Evolutionary conservation across 1,284 basidiomycete genomes (phyloP).

Genomic region (Ustilago loliicola): DNA sequence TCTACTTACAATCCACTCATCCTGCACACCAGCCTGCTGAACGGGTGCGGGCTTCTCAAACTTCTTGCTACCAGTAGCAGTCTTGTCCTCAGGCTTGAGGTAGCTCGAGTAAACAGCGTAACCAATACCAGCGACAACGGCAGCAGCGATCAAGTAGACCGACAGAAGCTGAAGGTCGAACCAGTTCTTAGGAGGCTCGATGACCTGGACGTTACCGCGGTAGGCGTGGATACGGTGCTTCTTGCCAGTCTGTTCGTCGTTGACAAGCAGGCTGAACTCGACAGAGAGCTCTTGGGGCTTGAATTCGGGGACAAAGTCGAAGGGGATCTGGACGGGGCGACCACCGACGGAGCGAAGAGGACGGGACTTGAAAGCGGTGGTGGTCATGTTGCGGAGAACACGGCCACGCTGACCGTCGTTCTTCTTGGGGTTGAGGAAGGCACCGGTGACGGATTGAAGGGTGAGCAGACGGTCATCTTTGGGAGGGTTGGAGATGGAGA

Average conservation of each 20-base stretch:
- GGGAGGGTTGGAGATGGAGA: conserved; percentile 60
- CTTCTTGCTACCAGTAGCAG: conserved; percentile 44
- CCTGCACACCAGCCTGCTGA: conserved; percentile 36
- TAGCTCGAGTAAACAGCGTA: conserved; percentile 55
- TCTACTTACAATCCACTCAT: conserved; percentile 54
- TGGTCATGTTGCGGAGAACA: conserved; percentile 69
- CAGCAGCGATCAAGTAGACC: conserved; percentile 55
- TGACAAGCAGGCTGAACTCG: conserved; percentile 62
- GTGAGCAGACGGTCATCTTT: conserved; percentile 62
- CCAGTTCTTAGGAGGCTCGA: conserved; percentile 66
- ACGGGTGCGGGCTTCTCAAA: conserved; percentile 43
- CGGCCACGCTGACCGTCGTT: conserved; percentile 60
- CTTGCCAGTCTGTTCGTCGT: conserved; percentile 64
- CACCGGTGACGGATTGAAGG: conserved; percentile 65
- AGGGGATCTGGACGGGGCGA: conserved; percentile 64
- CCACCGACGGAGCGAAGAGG: conserved; percentile 57
- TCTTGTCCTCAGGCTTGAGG: conserved; percentile 33
- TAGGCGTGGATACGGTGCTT: conserved; percentile 65
- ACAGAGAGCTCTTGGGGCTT: conserved; percentile 65
- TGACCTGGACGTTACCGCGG: conserved; percentile 63
- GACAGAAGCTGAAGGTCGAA: conserved; percentile 66
- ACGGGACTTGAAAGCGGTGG: conserved; percentile 60
- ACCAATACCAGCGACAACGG: conserved; percentile 39
- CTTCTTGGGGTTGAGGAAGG: conserved; percentile 67
- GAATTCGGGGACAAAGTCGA: conserved; percentile 68